Evolutionary conservation across 2,329 filamentous ascomycete genomes (phyloP).

Genomic region (Colletotrichum agaves): DNA sequence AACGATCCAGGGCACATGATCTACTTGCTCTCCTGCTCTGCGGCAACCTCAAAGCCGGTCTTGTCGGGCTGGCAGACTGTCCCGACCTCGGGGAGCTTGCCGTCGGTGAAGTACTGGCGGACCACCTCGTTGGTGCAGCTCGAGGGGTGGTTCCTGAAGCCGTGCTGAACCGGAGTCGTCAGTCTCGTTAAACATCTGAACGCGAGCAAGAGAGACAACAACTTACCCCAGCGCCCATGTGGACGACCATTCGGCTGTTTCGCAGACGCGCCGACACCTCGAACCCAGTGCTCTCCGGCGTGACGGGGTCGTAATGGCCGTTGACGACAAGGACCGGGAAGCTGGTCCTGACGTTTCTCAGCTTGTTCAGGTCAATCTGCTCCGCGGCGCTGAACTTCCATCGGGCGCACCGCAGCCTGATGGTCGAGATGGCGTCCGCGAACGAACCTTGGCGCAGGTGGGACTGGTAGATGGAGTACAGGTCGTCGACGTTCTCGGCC

Average conservation of each 20-base stretch:
- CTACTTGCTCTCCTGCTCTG: background rate
- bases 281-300: background rate
- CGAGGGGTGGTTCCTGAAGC: background rate
- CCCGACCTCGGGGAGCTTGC: constrained; percentile 2
- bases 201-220: too few relatives aligned
- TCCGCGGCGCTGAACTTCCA: background rate
- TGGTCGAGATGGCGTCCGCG: background rate
- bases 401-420: background rate
- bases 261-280: background rate
- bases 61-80: constrained; percentile 1
- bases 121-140: background rate
- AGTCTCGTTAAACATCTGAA: background rate
- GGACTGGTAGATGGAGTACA: constrained; percentile 2
- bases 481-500: background rate
- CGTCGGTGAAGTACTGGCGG: background rate
- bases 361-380: background rate
- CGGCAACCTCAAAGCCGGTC: background rate
- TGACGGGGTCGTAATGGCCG: background rate
- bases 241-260: background rate
- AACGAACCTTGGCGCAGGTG: background rate
- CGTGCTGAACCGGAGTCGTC: background rate
- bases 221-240: constrained; percentile 2
- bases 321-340: background rate
- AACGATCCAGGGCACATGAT: too few relatives aligned
- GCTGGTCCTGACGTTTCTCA: constrained; percentile 4